A percentile compares a stretch with the other conserved stretches of the same genome.
Conservation (phyloP, 768 basidiomycete genomes). For the Gautieria morchelliformis region DNA sequence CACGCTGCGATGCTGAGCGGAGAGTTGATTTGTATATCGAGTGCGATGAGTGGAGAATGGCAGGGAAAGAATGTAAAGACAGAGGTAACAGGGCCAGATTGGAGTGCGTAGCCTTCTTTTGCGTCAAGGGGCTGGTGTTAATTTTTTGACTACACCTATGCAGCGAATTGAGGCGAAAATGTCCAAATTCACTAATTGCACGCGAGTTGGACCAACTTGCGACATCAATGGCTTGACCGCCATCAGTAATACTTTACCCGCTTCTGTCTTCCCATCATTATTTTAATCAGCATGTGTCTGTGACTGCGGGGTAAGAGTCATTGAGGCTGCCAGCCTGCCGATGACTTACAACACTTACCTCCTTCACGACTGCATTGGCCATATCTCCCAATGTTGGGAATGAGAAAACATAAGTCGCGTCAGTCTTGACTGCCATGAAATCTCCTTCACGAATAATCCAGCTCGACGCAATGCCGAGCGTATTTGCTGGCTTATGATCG, state of each 20-base stretch:
- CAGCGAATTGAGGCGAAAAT: conserved; percentile 63
- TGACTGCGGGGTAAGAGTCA: neutral
- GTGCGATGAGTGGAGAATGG: conserved; percentile 85
- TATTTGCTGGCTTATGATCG: conserved; percentile 54
- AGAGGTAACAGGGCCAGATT: conserved; percentile 75
- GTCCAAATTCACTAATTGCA: conserved; percentile 72
- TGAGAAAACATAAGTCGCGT: conserved; percentile 21
- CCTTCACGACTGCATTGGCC: conserved; percentile 47
- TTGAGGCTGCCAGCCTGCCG: neutral
- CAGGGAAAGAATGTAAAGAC: conserved; percentile 85
- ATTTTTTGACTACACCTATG: conserved; percentile 9
- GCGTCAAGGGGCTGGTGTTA: neutral
- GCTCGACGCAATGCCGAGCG: conserved; percentile 45
- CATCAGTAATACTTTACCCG: too few species aligned
- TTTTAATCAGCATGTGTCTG: conserved; percentile 1
- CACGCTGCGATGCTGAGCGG: conserved; percentile 74
- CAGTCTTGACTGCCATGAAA: conserved; percentile 29
- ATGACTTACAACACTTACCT: conserved; percentile 11
- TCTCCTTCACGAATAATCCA: conserved; percentile 53
- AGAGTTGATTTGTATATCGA: conserved; percentile 81
- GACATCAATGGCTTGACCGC: conserved; percentile 52
- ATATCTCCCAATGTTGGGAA: conserved; percentile 54
- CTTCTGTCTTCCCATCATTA: neutral
- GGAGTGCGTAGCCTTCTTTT: conserved; percentile 50
- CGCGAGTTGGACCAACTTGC: conserved; percentile 66